These are phyloP conservation scores for Trichophaea hybrida DNA, from an alignment of 2,329 filamentous ascomycete species.

Conservation along the genomic window DNA sequence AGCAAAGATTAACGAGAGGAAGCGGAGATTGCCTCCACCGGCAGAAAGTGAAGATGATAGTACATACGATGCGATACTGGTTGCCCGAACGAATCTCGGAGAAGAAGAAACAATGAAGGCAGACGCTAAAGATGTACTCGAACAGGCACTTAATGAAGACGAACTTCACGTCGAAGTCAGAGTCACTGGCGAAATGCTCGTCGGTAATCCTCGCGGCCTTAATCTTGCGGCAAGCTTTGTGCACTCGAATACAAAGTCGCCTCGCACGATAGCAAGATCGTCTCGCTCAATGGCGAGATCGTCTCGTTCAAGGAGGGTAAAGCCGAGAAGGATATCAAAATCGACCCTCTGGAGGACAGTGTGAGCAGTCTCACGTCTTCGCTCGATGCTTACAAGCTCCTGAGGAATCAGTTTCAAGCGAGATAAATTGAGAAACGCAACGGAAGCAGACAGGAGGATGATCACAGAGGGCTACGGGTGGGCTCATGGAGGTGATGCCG, in stretches of 20 bases:
- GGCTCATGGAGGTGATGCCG: conserved; percentile 5
- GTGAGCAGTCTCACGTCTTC: conserved; percentile 5
- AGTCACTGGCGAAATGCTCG: not conserved
- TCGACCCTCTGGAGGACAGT: conserved; percentile 6
- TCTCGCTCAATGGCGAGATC: conserved; percentile 1
- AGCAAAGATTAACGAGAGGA: conserved; percentile 3
- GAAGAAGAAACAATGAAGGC: not conserved
- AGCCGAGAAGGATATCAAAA: conserved; percentile 3
- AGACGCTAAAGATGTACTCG: not conserved
- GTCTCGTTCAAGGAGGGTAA: conserved; percentile 2
- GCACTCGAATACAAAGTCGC: not conserved
- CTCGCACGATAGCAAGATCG: not conserved
- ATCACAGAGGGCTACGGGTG: conserved; percentile 1
- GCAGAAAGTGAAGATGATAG: conserved; percentile 5
- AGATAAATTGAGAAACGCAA: conserved; percentile 7
- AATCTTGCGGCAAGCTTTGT: conserved; percentile 7
- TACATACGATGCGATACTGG: conserved; percentile 4
- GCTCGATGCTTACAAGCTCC: conserved; percentile 5
- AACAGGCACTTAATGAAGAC: not conserved
- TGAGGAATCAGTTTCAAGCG: conserved; percentile 10
- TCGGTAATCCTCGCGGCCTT: not conserved
- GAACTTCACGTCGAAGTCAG: not conserved
- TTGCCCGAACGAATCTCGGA: not conserved
- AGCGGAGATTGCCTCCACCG: conserved; percentile 2
- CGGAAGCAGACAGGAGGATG: conserved; percentile 3